Evolutionary conservation across 2,329 filamentous ascomycete genomes (phyloP).

Genomic region (Penicillium sp.): DNA sequence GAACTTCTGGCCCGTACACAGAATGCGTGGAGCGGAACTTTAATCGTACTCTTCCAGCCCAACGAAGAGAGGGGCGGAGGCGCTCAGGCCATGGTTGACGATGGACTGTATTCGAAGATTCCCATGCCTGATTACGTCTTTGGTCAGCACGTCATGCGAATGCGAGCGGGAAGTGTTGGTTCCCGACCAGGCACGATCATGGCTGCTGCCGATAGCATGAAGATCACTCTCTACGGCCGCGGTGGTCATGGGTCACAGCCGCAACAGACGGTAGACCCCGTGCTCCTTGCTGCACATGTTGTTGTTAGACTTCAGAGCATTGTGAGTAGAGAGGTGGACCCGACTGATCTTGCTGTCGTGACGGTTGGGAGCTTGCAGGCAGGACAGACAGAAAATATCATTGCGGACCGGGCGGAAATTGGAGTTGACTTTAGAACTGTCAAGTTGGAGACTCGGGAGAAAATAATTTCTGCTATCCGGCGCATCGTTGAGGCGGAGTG

Average conservation of each 20-base stretch:
- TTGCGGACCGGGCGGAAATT: conserved; percentile 54
- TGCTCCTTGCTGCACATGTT: conserved; percentile 56
- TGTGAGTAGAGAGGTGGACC: conserved; percentile 55
- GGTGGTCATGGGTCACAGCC: conserved; percentile 60
- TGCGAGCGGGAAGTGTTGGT: conserved; percentile 42
- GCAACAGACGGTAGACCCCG: conserved; percentile 57
- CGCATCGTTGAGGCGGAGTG: conserved; percentile 59
- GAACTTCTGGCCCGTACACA: conserved; percentile 48
- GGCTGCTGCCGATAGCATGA: conserved; percentile 46
- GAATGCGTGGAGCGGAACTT: conserved; percentile 59
- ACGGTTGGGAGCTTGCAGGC: conserved; percentile 60
- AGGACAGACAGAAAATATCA: conserved; percentile 61
- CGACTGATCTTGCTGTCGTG: conserved; percentile 54
- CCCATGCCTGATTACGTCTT: conserved; percentile 57
- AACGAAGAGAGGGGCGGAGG: conserved; percentile 64
- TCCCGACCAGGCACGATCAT: conserved; percentile 41
- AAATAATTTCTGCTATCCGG: conserved; percentile 48
- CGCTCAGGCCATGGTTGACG: conserved; percentile 62
- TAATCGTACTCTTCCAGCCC: conserved; percentile 66
- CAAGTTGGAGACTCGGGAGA: conserved; percentile 45
- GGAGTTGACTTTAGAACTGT: conserved; percentile 56
- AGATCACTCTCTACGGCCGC: conserved; percentile 57
- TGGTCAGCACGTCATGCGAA: conserved; percentile 56
- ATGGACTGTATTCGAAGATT: conserved; percentile 53
- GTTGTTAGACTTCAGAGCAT: conserved; percentile 60